These are phyloP conservation scores for Mycena crocata DNA, from an alignment of 768 basidiomycete species.

Conservation along the genomic window DNA sequence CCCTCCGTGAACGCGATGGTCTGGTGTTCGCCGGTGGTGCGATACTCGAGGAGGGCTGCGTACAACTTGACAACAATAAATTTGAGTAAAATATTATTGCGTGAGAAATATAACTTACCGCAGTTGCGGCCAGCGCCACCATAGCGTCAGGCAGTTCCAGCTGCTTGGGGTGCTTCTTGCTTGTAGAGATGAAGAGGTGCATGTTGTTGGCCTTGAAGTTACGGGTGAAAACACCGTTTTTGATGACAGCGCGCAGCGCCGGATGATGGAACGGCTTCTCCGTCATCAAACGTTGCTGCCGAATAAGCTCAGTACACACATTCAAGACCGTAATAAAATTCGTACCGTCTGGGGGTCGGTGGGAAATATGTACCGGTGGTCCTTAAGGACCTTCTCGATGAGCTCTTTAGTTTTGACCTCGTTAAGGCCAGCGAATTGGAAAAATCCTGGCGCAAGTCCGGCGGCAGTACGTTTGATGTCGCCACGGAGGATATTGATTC, in stretches of 20 bases:
- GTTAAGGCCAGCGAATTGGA: background rate
- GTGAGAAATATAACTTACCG: background rate
- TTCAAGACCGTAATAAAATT: background rate
- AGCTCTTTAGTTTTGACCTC: background rate
- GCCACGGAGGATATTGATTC: constrained; percentile 16
- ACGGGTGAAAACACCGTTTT: constrained; percentile 3
- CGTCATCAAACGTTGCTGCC: constrained; percentile 1
- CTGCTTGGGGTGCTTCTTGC: background rate
- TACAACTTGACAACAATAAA: constrained; percentile 6
- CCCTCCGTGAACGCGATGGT: constrained; percentile 14
- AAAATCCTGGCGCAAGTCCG: background rate
- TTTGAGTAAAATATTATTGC: background rate
- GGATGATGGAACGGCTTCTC: constrained; percentile 8
- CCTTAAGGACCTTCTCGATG: constrained; percentile 10
- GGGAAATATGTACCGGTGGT: constrained; percentile 15
- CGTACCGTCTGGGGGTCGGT: constrained; percentile 1
- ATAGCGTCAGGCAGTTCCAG: constrained; percentile 11
- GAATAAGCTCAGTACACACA: background rate
- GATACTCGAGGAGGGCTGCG: constrained; percentile 4
- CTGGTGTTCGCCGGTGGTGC: constrained; percentile 2
- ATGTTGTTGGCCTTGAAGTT: constrained; percentile 10
- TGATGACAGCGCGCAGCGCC: background rate
- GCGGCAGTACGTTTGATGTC: background rate
- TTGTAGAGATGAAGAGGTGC: background rate
- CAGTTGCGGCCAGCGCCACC: constrained; percentile 8